These are phyloP conservation scores for Fistulifera pelliculosa DNA, from an alignment of 108 stramenopile species.

Conservation along the genomic window DNA sequence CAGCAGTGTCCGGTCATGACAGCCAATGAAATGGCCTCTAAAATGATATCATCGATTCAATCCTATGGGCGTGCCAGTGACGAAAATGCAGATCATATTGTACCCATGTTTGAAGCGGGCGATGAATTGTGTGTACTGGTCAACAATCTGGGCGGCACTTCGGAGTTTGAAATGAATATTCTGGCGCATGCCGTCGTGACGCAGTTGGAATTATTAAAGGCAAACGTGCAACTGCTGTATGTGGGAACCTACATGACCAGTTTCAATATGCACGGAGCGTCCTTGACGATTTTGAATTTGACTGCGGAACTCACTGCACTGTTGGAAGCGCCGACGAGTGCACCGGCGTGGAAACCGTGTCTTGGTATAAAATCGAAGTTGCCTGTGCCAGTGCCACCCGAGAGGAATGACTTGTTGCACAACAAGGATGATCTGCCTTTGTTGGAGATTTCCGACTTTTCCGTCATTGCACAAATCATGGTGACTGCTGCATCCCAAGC, in stretches of 20 bases:
- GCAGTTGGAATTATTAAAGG: conserved; percentile 30
- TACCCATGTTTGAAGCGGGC: conserved; percentile 47
- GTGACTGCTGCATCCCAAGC: conserved; percentile 37
- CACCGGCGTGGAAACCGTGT: conserved; percentile 74
- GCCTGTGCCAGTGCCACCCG: too few species aligned
- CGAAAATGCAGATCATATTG: conserved; percentile 16
- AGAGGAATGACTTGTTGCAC: too few species aligned
- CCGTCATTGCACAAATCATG: conserved; percentile 16
- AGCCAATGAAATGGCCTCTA: conserved; percentile 66
- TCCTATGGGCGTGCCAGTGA: conserved; percentile 44
- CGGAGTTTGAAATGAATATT: conserved; percentile 90
- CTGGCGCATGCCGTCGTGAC: conserved; percentile 61
- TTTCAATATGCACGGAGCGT: conserved; percentile 95
- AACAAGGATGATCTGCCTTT: conserved; percentile 13
- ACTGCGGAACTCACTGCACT: conserved; percentile 25
- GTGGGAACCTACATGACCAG: conserved; percentile 92
- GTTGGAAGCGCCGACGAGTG: conserved; percentile 78
- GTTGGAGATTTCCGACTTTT: conserved; percentile 41
- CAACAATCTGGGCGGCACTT: conserved; percentile 91
- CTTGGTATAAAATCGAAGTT: too few species aligned
- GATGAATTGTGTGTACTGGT: conserved; percentile 80
- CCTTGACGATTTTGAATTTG: conserved; percentile 75
- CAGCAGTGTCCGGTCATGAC: conserved; percentile 53
- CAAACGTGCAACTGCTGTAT: conserved; percentile 58
- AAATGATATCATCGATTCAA: conserved; percentile 65